Percentiles rank a stretch among this genome's conserved stretches.
Evolutionary conservation across 192 early-diverging fungal genomes (phyloP).

Genomic region (Irineochytrium annulatum): DNA sequence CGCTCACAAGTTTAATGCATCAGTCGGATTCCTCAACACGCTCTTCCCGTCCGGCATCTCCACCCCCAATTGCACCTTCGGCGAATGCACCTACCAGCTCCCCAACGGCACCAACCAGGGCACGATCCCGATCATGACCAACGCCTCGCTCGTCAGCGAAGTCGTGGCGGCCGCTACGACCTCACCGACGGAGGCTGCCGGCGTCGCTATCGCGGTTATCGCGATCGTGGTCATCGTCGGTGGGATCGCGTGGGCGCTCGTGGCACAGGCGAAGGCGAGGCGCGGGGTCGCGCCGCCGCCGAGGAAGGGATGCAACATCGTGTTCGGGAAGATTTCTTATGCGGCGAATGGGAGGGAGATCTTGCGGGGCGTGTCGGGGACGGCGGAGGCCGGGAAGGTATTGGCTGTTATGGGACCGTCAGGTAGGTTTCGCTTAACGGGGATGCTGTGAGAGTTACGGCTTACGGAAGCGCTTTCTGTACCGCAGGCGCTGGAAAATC

Average conservation of each 20-base stretch:
- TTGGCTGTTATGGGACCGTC: constrained; percentile 92
- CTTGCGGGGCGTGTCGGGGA: constrained; percentile 66
- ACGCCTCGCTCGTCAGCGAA: too few species aligned
- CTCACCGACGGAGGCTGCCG: background rate
- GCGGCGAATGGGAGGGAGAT: constrained; percentile 42
- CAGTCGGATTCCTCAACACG: constrained; percentile 39
- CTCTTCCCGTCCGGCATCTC: constrained; percentile 52
- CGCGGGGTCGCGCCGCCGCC: constrained; percentile 16
- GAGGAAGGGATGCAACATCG: constrained; percentile 26
- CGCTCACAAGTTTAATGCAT: too few species aligned
- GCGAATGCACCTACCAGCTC: constrained; percentile 57
- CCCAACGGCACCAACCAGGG: constrained; percentile 34
- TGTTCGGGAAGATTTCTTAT: constrained; percentile 30
- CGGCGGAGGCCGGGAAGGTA: constrained; percentile 78
- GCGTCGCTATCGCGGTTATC: constrained; percentile 19
- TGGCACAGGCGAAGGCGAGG: constrained; percentile 10
- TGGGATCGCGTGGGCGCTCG: constrained; percentile 14
- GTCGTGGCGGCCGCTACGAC: too few species aligned
- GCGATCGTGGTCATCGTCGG: constrained; percentile 15
- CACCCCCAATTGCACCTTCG: constrained; percentile 42
- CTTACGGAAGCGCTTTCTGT: background rate
- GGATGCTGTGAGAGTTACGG: background rate
- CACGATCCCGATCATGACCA: constrained; percentile 21
- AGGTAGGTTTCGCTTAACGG: constrained; percentile 19
- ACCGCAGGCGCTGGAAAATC: constrained; percentile 79